phyloP scores from a whole-genome alignment of 2,329 filamentous ascomycete species.

The Trichoderma sp. region DNA sequence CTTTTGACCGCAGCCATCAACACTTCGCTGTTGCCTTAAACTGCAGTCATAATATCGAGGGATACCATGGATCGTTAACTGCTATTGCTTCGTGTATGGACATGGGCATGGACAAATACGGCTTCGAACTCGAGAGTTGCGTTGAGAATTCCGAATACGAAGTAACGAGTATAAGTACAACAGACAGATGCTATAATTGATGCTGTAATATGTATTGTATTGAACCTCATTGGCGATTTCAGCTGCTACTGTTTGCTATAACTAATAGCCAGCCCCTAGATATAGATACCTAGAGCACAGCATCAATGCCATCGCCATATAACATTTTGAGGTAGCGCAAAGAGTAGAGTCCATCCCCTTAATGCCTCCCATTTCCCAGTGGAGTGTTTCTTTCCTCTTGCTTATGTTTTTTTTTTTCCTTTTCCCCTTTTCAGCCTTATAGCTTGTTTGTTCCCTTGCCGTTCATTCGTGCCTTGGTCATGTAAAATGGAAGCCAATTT shows the following conservation, averaged over 20 bases:
- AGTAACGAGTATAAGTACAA: background rate
- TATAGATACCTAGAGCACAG: background rate
- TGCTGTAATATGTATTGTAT: background rate
- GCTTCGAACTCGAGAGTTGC: background rate
- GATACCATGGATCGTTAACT: too few species aligned
- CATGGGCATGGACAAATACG: background rate
- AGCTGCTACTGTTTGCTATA: background rate
- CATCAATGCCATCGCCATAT: background rate
- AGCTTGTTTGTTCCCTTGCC: background rate
- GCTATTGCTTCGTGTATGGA: background rate
- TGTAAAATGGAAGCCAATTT: background rate
- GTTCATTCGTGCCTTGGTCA: background rate
- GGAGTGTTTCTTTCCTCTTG: background rate
- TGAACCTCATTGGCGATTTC: background rate
- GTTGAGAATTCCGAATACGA: background rate
- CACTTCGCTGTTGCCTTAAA: too few species aligned
- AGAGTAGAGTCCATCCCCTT: constrained; percentile 1
- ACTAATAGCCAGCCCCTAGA: background rate
- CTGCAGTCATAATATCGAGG: too few species aligned
- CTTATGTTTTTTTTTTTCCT: background rate
- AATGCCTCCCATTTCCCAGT: background rate
- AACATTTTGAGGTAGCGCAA: background rate
- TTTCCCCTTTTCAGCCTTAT: background rate
- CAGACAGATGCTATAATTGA: background rate
- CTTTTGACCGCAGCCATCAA: too few species aligned